Base-by-base conservation (phyloP, 164 flowering plant genomes). In the Akebia trifoliata region DNA sequence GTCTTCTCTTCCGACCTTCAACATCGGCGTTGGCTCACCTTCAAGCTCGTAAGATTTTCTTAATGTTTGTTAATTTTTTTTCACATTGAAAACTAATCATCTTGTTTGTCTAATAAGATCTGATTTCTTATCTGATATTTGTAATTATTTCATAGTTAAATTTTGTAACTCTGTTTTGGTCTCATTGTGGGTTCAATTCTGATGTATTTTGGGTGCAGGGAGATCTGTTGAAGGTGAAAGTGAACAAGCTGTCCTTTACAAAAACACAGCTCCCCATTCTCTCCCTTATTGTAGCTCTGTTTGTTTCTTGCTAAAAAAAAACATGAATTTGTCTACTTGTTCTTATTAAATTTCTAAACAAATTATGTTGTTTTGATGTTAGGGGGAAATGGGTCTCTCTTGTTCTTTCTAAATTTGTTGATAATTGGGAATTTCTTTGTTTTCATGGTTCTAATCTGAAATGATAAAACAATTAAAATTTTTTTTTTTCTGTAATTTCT, bases 251-350 rank as follows among this genome's bases (percentile, higher is more conserved):
- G 69, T 73, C 90, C 25, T 91, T 95, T 32, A 87, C 81, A 38
- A 88, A 88, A 58, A 91, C 96, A 34, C 98, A 88, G 58, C 92
- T 91, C 60, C 96, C 98, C 8, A 91, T 67, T 82, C 98, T 43
- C 81, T 91, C 34, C 90, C 83, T 20, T 88, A n/a, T n/a, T n/a
- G n/a, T n/a, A n/a, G n/a, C n/a, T n/a, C n/a, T n/a, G n/a, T n/a
- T n/a, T n/a, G n/a, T n/a, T n/a, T n/a, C n/a, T n/a, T 38, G 17
- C 6, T n/a, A n/a, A n/a, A n/a, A 2, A 3, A 10, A 26, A 21
- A 24, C 51, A 48, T 1, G 6, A 9, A 47, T 9, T 12, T 47
- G 8, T n/a, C 7, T 14, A 22, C 54, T 29, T 4, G 20, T 6
- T 4, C 4, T 8, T n/a, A 24, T 45, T 46, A 26, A 46, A 10